Conservation (phyloP, 2,329 filamentous ascomycete species). For the Exophiala viscosa region DNA sequence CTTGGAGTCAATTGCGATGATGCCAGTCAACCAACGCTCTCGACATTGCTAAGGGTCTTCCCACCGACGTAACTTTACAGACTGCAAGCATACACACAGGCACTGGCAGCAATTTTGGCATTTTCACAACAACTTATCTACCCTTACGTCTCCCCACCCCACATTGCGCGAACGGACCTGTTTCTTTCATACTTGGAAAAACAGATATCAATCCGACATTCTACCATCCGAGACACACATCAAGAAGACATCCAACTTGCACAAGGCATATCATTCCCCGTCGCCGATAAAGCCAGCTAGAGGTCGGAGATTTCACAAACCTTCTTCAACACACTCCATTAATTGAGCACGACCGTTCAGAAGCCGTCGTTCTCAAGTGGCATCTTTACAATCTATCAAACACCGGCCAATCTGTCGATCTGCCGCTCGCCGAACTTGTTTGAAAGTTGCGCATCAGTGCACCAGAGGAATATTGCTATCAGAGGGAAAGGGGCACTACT, state of each 20-base stretch:
- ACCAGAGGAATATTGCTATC: slow-evolving; percentile 19
- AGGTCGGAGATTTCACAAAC: neutral
- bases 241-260: neutral
- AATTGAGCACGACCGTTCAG: slow-evolving; percentile 10
- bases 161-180: slow-evolving; percentile 7
- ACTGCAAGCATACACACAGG: neutral
- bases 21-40: slow-evolving; percentile 12
- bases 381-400: slow-evolving; percentile 5
- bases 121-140: slow-evolving; percentile 23
- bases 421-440: slow-evolving; percentile 26
- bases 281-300: neutral
- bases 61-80: slow-evolving; percentile 21
- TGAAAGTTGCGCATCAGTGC: slow-evolving; percentile 14
- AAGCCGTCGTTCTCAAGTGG: neutral
- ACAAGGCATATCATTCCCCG: too few species aligned
- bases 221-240: slow-evolving; percentile 9
- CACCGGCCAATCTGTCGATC: slow-evolving; percentile 21
- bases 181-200: slow-evolving; percentile 12
- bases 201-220: slow-evolving; percentile 13
- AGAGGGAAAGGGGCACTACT: slow-evolving; percentile 24
- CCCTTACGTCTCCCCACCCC: slow-evolving; percentile 20
- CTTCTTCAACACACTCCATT: neutral
- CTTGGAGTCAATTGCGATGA: slow-evolving; percentile 16
- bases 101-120: slow-evolving; percentile 3
- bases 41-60: slow-evolving; percentile 12